These are phyloP conservation scores for Kwoniella pini DNA, from an alignment of 768 basidiomycete genomes.

Conservation along the genomic window DNA sequence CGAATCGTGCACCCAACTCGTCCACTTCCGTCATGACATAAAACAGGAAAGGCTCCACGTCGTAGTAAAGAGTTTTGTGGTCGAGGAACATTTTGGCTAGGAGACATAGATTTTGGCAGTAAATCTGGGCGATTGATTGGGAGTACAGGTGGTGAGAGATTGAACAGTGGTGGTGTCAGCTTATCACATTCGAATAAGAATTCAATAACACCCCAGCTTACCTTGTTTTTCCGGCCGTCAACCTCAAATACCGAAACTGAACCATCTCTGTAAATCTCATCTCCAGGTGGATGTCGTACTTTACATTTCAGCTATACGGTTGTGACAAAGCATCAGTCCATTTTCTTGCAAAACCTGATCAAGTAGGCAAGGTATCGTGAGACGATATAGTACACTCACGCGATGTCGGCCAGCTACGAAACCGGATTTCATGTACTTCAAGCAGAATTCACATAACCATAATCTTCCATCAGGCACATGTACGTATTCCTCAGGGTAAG, in stretches of 20 bases:
- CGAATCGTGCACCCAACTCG: constrained; percentile 85
- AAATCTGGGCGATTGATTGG: constrained; percentile 71
- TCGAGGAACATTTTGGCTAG: constrained; percentile 99
- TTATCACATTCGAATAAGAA: too few species aligned
- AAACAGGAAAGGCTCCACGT: constrained; percentile 98
- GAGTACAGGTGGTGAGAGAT: too few species aligned
- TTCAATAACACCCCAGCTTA: constrained; percentile 46
- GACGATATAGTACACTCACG: constrained; percentile 58
- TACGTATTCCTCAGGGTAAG: constrained; percentile 96
- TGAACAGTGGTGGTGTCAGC: too few species aligned
- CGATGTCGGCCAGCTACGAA: constrained; percentile 83
- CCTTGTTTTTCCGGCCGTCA: constrained; percentile 97
- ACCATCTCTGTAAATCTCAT: constrained; percentile 95
- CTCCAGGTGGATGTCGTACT: constrained; percentile 89
- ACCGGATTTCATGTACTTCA: constrained; percentile 95
- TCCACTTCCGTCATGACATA: constrained; percentile 95
- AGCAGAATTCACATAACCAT: constrained; percentile 97
- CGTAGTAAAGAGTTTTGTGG: constrained; percentile 98
- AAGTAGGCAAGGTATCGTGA: too few species aligned
- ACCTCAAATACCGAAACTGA: constrained; percentile 91
- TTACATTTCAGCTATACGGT: constrained; percentile 83
- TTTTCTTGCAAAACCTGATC: not conserved
- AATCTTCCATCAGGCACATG: constrained; percentile 85
- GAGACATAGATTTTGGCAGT: constrained; percentile 96
- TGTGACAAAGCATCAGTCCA: not conserved